These are phyloP conservation scores for Blastocystis sp. DNA, from an alignment of 352 stramenopile species.

Conservation along the genomic window DNA sequence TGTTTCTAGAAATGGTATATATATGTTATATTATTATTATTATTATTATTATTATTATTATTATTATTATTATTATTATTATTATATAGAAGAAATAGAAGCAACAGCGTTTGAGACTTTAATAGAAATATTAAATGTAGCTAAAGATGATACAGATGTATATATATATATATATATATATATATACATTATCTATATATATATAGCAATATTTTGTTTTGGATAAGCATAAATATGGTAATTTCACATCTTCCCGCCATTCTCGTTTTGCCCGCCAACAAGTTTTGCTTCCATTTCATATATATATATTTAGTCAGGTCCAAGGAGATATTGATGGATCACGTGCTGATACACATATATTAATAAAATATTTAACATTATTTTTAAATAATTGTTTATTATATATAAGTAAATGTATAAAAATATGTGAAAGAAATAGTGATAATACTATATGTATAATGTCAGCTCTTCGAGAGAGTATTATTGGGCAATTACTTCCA, in stretches of 20 bases:
- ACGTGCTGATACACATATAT: slow-evolving; percentile 16
- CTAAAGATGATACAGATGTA: no score
- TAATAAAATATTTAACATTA: slow-evolving; percentile 19
- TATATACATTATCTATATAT: no score
- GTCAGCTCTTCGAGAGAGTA: slow-evolving; percentile 17
- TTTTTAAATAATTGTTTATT: background rate
- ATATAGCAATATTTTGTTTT: slow-evolving; percentile 10
- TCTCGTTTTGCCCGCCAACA: background rate
- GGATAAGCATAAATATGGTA: background rate
- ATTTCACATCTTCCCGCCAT: slow-evolving; percentile 9
- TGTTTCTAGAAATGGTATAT: slow-evolving; percentile 1
- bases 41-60: no score
- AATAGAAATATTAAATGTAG: no score
- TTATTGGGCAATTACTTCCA: slow-evolving; percentile 7
- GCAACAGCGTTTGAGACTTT: no score
- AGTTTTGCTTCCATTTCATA: slow-evolving; percentile 27
- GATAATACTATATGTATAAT: no score
- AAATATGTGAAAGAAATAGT: no score
- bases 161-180: no score
- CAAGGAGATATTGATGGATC: background rate
- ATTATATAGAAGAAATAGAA: no score
- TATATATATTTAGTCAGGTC: slow-evolving; percentile 29
- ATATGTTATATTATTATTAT: no score
- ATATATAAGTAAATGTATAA: no score
- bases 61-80: no score